Base-by-base conservation (phyloP, 208 protist species). In the Trypanosoma platydactyli region DNA sequence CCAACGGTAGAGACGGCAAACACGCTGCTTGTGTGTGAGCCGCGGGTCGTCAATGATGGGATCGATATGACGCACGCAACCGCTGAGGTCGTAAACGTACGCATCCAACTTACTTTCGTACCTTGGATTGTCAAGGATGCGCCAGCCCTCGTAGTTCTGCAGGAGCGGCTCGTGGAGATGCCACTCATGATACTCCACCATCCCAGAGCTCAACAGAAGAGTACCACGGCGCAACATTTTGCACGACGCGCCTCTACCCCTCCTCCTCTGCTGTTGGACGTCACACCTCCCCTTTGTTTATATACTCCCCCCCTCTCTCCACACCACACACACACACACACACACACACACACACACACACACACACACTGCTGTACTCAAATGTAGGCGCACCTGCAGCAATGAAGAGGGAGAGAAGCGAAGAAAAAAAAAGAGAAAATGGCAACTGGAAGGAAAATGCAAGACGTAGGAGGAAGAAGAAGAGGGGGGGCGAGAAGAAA, bases 181-280 rank as follows among this genome's bases (percentile, higher is more conserved):
- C 87, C 89, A 95, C 71, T 95, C 89, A 53, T 93, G 89, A 79
- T 95, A 95, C 86, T 93, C 86, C 67, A 91, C 84, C 85, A 95
- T 91, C 59, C 89, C 89, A 22, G 79, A 64, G 59, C 89, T 86
- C 16, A 92, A 76, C 29, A 91, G 48, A 49, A 87, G 53, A 40
- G n/a, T 62, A 64, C 81, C 85, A 65, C 89, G 86, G 22, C 89
- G 84, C 82, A 95, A 80, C 89, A 91, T 93, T 40, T 4, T 75
- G 24, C 20, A 6, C 12, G 3, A n/a, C 30, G 12, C 6, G 40
- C 33, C 12, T 22, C 20, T 29, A 38, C 2, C 35, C 54, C 22
- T 27, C 54, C 29, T 38, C n/a, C 53, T 20, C 40, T 50, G 1
- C 29, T 59, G 13, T 22, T 59, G 15, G 12, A 29, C 29, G 24